Conservation (phyloP, 495 filamentous ascomycete genomes). For the Rhypophila decipiens region DNA sequence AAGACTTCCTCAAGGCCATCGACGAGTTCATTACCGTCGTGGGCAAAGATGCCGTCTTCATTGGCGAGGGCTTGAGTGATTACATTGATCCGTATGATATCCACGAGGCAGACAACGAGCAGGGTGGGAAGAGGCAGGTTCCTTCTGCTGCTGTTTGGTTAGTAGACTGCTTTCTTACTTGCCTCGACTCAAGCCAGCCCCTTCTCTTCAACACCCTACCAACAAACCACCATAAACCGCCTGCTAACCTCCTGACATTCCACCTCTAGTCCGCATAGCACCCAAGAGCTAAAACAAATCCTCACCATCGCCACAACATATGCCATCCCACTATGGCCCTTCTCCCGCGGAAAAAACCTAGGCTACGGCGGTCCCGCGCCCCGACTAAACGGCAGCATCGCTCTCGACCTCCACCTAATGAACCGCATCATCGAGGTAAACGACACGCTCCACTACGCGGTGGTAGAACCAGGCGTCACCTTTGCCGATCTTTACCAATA, state of each 20-base stretch:
- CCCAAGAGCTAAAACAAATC: slow-evolving; percentile 36
- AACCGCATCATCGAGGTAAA: slow-evolving; percentile 51
- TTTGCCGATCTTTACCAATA: slow-evolving; percentile 49
- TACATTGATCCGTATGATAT: slow-evolving; percentile 44
- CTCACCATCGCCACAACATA: slow-evolving; percentile 37
- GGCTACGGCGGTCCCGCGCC: slow-evolving; percentile 54
- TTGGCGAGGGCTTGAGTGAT: slow-evolving; percentile 27
- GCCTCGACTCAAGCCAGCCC: background rate
- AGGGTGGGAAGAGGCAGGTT: slow-evolving; percentile 32
- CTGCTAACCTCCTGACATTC: too few species aligned
- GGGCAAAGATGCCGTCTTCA: slow-evolving; percentile 31
- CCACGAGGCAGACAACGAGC: slow-evolving; percentile 14
- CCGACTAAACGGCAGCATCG: slow-evolving; percentile 44
- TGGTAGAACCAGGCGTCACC: slow-evolving; percentile 52
- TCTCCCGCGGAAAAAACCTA: slow-evolving; percentile 48
- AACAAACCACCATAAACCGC: too few species aligned
- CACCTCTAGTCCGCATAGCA: slow-evolving; percentile 29
- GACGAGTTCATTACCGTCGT: slow-evolving; percentile 17
- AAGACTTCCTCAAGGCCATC: slow-evolving; percentile 24
- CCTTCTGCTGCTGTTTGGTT: slow-evolving; percentile 38
- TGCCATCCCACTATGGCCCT: slow-evolving; percentile 45
- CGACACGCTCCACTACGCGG: slow-evolving; percentile 44
- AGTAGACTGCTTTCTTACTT: background rate
- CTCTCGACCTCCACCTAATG: slow-evolving; percentile 51
- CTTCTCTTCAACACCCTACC: background rate